Conservation (phyloP, 2,329 filamentous ascomycete species). For the Intubia oerlemansii region DNA sequence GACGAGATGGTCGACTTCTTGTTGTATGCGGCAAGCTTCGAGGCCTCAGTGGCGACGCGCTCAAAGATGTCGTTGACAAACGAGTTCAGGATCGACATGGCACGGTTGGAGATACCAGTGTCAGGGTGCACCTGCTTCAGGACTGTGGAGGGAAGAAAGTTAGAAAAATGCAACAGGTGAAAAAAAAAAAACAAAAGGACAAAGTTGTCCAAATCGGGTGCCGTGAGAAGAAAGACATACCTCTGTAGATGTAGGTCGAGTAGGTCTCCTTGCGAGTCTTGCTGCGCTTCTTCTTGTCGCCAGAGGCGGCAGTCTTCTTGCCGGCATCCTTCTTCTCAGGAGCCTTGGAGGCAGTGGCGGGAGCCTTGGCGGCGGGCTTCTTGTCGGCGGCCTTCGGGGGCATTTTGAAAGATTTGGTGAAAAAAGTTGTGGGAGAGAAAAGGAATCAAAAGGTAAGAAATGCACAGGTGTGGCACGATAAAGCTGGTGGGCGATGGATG, state of each 20-base stretch:
- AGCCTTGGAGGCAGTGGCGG: constrained; percentile 46
- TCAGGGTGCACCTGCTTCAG: constrained; percentile 99
- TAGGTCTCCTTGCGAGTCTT: constrained; percentile 99
- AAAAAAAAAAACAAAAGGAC: neutral
- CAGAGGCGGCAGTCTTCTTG: constrained; percentile 95
- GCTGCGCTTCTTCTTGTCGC: constrained; percentile 99
- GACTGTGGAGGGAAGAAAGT: constrained; percentile 41
- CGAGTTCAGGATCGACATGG: constrained; percentile 99
- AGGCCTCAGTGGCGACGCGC: constrained; percentile 94
- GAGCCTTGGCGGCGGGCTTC: constrained; percentile 97
- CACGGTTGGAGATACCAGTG: constrained; percentile 99
- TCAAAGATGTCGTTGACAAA: constrained; percentile 99
- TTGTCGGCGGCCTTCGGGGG: constrained; percentile 95
- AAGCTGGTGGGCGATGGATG: constrained; percentile 5
- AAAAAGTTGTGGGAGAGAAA: neutral
- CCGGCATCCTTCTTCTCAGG: constrained; percentile 98
- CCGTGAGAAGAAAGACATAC: no score
- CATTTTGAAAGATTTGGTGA: constrained; percentile 41
- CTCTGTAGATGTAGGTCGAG: constrained; percentile 99
- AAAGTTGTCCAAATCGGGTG: neutral
- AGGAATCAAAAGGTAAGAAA: constrained; percentile 7
- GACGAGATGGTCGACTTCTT: constrained; percentile 99
- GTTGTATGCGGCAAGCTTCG: constrained; percentile 99
- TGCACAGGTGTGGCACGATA: no score
- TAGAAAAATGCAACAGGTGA: neutral